Conservation (phyloP, 306 rosid genomes). For the Ammopiptanthus mongolicus region DNA sequence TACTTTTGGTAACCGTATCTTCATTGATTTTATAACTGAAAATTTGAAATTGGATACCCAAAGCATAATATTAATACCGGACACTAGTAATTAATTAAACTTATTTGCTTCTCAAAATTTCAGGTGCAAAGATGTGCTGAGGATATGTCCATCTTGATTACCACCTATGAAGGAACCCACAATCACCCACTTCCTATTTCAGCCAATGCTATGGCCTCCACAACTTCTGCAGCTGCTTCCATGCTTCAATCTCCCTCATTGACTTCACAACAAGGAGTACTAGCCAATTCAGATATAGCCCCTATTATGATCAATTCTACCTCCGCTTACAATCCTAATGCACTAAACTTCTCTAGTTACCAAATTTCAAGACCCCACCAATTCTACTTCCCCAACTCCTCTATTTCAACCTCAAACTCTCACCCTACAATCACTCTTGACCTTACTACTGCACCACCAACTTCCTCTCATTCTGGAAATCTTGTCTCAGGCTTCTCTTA, state of each 20-base stretch:
- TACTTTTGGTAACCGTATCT: too few relatives aligned
- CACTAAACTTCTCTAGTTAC: slow-evolving; percentile 21
- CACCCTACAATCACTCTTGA: slow-evolving; percentile 70
- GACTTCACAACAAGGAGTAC: slow-evolving; percentile 23
- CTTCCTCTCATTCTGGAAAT: slow-evolving; percentile 24
- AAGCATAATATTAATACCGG: neutral
- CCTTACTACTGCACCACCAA: slow-evolving; percentile 30
- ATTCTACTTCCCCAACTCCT: slow-evolving; percentile 33
- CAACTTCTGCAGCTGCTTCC: slow-evolving; percentile 68
- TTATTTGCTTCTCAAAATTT: neutral
- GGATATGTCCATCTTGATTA: slow-evolving; percentile 65
- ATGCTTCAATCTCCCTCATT: slow-evolving; percentile 51
- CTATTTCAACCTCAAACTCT: slow-evolving; percentile 42
- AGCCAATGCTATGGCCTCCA: slow-evolving; percentile 66
- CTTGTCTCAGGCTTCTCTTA: slow-evolving; percentile 9
- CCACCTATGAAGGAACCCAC: slow-evolving; percentile 76
- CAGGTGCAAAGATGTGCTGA: slow-evolving; percentile 75
- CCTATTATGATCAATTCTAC: slow-evolving; percentile 22
- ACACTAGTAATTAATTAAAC: neutral
- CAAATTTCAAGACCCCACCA: slow-evolving; percentile 26
- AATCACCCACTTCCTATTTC: slow-evolving; percentile 61
- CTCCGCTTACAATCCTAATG: slow-evolving; percentile 2
- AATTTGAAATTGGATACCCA: neutral
- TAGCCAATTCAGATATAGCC: slow-evolving; percentile 11
- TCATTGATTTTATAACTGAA: neutral